phyloP scores from a whole-genome alignment of 768 basidiomycete genomes.

The Mycena rosella region DNA sequence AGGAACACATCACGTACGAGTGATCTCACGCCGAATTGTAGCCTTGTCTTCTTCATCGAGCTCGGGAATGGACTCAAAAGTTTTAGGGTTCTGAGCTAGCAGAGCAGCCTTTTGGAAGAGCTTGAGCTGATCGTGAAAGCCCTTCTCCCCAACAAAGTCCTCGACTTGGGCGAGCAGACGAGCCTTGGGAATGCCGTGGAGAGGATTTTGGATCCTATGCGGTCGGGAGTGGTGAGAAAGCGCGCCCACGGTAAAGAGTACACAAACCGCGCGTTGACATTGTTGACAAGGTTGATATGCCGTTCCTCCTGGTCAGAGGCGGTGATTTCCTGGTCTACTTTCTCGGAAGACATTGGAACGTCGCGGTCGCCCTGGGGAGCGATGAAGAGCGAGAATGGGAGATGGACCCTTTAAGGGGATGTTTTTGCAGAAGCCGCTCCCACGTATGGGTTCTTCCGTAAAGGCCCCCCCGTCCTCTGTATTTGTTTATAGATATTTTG shows the following conservation, averaged over 20 bases:
- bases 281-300: conserved; percentile 52
- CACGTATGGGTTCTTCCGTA: too few relatives aligned
- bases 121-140: conserved; percentile 56
- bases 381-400: not conserved
- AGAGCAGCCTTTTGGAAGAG: conserved; percentile 79
- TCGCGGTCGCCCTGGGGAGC: not conserved
- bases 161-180: conserved; percentile 72
- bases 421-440: too few relatives aligned
- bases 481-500: too few relatives aligned
- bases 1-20: conserved; percentile 36
- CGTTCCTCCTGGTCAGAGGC: conserved; percentile 7
- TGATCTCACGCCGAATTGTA: conserved; percentile 60
- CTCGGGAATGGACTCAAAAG: conserved; percentile 57
- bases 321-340: conserved; percentile 28
- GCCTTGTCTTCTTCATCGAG: conserved; percentile 54
- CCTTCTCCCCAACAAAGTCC: conserved; percentile 66
- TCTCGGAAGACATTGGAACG: conserved; percentile 25
- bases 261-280: conserved; percentile 56
- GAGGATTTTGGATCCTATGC: conserved; percentile 24
- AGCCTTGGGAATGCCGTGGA: conserved; percentile 66
- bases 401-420: not conserved
- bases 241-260: not conserved
- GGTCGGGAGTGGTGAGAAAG: not conserved
- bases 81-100: conserved; percentile 74
- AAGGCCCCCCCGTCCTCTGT: too few relatives aligned